Evolutionary conservation across 2,329 filamentous ascomycete genomes (phyloP).

Genomic region (Botrytis medusae): DNA sequence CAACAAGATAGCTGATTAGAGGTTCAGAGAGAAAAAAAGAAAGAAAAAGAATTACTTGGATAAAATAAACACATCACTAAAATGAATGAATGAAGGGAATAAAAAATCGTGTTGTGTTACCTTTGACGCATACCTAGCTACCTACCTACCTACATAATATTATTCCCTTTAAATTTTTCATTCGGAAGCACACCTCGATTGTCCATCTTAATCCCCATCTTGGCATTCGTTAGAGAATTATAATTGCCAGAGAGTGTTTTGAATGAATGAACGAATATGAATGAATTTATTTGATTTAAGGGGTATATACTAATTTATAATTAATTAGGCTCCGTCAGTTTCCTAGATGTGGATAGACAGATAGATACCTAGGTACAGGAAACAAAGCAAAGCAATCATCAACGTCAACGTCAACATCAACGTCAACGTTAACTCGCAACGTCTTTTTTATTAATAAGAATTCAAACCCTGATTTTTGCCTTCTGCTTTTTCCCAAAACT

Average conservation of each 20-base stretch:
- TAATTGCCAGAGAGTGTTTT: too few species aligned
- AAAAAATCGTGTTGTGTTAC: background rate
- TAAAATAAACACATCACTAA: background rate
- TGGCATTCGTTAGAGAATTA: too few species aligned
- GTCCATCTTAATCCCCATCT: background rate
- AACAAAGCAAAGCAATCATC: background rate
- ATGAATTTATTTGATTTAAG: background rate
- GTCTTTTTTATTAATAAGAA: constrained; percentile 11
- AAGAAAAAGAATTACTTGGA: too few species aligned
- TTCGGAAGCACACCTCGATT: background rate
- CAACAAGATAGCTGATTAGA: too few species aligned
- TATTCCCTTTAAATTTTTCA: background rate
- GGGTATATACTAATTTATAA: background rate
- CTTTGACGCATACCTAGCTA: background rate
- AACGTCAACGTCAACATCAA: background rate
- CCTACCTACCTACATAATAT: background rate
- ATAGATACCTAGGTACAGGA: background rate
- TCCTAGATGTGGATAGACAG: background rate
- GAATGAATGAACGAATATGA: too few species aligned
- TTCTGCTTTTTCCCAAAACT: background rate
- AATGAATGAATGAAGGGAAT: too few species aligned
- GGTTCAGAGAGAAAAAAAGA: too few species aligned
- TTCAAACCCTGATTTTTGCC: background rate
- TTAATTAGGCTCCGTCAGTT: too few species aligned
- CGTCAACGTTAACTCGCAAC: background rate